Evolutionary conservation across 169 alveolate species (phyloP).

Genomic region (Cystoisospora suis): DNA sequence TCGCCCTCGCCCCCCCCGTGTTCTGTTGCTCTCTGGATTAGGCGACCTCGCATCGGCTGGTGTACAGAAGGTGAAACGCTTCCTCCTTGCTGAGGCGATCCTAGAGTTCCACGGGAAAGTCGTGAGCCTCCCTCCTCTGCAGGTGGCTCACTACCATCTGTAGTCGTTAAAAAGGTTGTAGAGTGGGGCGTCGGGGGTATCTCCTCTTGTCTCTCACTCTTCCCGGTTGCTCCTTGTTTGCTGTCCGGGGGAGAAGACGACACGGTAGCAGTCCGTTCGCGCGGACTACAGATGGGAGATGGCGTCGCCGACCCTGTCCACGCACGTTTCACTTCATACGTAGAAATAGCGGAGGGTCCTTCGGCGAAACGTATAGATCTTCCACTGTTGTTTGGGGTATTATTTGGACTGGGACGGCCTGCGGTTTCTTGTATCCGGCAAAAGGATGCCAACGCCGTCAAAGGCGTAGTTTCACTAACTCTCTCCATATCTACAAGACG

Average conservation of each 20-base stretch:
- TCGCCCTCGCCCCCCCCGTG: neutral
- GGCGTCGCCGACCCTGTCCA: no score
- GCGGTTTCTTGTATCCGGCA: constrained; percentile 11
- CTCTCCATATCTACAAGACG: constrained; percentile 1
- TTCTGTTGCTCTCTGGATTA: neutral
- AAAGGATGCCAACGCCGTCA: neutral
- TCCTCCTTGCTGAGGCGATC: neutral
- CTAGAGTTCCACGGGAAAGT: neutral
- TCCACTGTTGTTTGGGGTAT: no score
- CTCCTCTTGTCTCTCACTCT: no score
- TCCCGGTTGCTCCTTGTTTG: no score
- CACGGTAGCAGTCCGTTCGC: no score
- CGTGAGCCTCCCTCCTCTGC: neutral
- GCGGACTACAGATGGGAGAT: no score
- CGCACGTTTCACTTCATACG: no score
- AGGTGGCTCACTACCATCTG: neutral
- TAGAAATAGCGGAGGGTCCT: no score
- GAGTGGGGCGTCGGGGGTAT: neutral
- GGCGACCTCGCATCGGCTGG: neutral
- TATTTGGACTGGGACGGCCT: no score
- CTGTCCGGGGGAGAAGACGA: no score
- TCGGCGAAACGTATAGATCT: no score
- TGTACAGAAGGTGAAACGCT: neutral
- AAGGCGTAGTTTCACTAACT: neutral
- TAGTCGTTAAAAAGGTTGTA: constrained; percentile 4